These are phyloP conservation scores for Trichoderma gamsii DNA, from an alignment of 495 filamentous ascomycete genomes.

Conservation along the genomic window DNA sequence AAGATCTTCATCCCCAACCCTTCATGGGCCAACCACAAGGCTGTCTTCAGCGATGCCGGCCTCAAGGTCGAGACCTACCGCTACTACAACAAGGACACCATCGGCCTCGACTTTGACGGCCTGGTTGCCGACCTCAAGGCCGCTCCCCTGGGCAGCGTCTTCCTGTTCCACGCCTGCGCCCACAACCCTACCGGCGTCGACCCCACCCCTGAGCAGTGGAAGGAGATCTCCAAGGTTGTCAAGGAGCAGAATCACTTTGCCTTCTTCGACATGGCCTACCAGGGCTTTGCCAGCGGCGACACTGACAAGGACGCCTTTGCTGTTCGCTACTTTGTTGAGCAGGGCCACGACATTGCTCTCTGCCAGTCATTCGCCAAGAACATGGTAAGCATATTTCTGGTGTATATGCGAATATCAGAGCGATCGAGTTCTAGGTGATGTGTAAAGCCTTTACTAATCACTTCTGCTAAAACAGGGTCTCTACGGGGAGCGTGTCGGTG, in stretches of 20 bases:
- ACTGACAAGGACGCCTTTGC: constrained; percentile 90
- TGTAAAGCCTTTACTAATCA: neutral
- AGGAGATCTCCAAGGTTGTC: constrained; percentile 79
- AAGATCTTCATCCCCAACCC: constrained; percentile 92
- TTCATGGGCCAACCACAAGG: constrained; percentile 97
- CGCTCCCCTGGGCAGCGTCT: constrained; percentile 76
- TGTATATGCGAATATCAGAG: no score
- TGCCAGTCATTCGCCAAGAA: constrained; percentile 99
- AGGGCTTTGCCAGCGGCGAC: constrained; percentile 92
- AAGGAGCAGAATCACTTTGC: constrained; percentile 86
- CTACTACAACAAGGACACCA: constrained; percentile 99
- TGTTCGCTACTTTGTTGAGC: constrained; percentile 80
- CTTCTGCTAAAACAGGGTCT: constrained; percentile 55
- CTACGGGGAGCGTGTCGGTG: constrained; percentile 96
- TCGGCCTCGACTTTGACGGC: constrained; percentile 94
- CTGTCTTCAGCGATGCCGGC: constrained; percentile 90
- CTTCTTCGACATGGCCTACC: constrained; percentile 99
- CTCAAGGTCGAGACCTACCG: constrained; percentile 88
- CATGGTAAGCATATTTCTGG: constrained; percentile 55
- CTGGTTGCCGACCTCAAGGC: constrained; percentile 85
- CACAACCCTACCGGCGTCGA: constrained; percentile 99
- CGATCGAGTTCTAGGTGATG: neutral
- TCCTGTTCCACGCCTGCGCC: constrained; percentile 94
- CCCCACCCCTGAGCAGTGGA: constrained; percentile 89
- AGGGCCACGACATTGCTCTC: constrained; percentile 85